phyloP scores from a whole-genome alignment of 495 filamentous ascomycete genomes.

The Opeltia flavorubescens region DNA sequence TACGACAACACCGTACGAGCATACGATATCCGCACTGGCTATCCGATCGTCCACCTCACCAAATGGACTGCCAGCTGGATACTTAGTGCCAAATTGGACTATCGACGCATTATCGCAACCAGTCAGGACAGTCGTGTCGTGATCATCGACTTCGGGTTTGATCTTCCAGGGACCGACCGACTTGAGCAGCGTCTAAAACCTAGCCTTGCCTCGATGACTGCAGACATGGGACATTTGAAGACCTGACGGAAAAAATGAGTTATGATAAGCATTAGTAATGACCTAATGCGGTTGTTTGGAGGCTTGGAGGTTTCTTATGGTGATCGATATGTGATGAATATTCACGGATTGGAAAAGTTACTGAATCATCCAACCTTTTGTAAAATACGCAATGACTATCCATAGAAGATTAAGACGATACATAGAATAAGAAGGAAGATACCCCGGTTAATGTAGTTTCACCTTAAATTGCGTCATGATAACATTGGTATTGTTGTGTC shows the following conservation, averaged over 20 bases:
- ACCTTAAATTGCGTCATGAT: no score
- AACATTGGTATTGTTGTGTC: no score
- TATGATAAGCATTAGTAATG: background rate
- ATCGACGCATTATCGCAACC: conserved; percentile 80
- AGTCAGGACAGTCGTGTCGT: conserved; percentile 84
- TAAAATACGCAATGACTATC: no score
- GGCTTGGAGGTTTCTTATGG: background rate
- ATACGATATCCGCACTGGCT: conserved; percentile 65
- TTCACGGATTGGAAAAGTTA: no score
- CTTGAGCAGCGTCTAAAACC: conserved; percentile 17
- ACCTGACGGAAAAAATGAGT: background rate
- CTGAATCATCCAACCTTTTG: no score
- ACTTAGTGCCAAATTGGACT: conserved; percentile 85
- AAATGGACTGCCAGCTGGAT: conserved; percentile 96
- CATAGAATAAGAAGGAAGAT: no score
- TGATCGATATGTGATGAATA: no score
- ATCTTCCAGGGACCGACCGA: conserved; percentile 33
- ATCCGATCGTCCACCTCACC: conserved; percentile 59
- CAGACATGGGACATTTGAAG: background rate
- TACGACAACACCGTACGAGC: conserved; percentile 94
- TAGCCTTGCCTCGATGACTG: background rate
- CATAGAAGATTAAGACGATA: no score
- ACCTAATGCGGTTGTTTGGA: background rate
- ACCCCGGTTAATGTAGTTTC: no score
- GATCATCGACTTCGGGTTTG: conserved; percentile 64